phyloP scores from a whole-genome alignment of 495 filamentous ascomycete genomes.

The Aspergillus haitiensis region DNA sequence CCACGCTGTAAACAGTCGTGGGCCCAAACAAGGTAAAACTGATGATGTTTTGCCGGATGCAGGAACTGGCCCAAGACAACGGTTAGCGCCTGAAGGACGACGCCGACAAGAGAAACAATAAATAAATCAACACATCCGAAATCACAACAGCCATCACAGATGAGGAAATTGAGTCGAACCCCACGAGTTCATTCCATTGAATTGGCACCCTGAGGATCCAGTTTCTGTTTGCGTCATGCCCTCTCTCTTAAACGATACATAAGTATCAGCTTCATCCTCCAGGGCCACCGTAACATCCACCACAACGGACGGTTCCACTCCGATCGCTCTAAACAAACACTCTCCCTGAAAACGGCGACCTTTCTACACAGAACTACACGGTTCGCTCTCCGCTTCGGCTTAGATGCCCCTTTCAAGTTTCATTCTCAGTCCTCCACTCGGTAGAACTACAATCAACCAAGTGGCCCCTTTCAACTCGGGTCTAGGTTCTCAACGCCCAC shows the following conservation, averaged over 20 bases:
- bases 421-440: background rate
- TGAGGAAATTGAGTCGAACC: background rate
- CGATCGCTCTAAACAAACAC: constrained; percentile 5
- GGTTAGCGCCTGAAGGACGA: background rate
- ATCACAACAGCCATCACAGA: background rate
- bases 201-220: constrained; percentile 1
- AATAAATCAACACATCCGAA: background rate
- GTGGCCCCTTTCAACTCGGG: background rate
- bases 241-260: background rate
- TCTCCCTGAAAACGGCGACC: background rate
- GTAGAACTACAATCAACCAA: background rate
- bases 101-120: background rate
- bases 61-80: constrained; percentile 9
- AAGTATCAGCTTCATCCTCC: background rate
- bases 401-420: background rate
- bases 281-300: constrained; percentile 6
- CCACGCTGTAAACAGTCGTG: constrained; percentile 9
- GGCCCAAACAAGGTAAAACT: constrained; percentile 1
- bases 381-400: background rate
- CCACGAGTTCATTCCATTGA: background rate
- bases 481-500: background rate
- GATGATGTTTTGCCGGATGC: constrained; percentile 22
- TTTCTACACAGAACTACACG: background rate
- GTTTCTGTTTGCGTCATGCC: constrained; percentile 25
- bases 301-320: constrained; percentile 6